Base-by-base conservation (phyloP, 305 asterid genomes). In the Plantago coronopus region DNA sequence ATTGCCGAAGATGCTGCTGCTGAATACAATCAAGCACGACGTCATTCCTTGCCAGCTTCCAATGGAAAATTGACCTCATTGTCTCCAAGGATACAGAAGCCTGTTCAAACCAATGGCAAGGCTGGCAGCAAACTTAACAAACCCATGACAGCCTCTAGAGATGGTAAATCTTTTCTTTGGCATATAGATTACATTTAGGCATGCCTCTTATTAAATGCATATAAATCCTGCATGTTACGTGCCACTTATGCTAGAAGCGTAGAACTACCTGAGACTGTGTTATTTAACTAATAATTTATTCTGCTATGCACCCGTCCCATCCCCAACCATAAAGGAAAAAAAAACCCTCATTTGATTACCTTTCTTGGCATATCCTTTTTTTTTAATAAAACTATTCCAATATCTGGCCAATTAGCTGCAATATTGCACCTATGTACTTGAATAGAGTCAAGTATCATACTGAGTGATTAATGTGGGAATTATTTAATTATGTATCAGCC, bases 11-110 rank as follows among this genome's bases (percentile, higher is more conserved):
- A 84, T 17, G 87, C 56, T 17, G 62, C 56, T 16, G 62, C 72
- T 54, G 94, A 84, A 63, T 72, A 78, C 74, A 81, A 81, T 40
- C 69, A 70, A 56, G 70, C 72, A 15, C 81, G 96, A 3, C 87
- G 98, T 42, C 95, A 88, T 77, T 91, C 98, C 73, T 80, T 88
- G 15, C 95, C 98, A 3, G 79, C 89, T 56, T 67, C 82, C 0
- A 84, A 81, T 42, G 86, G 96, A 3, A 93, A 89, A 68, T 49
- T 77, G 78, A 81, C 54, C 78, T 76, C 97, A 5, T 20, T 72
- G 65, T 89, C 97, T 12, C 97, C 97, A 43, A 76, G 87, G 81
- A 23, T 83, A 58, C 95, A 85, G 74, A 83, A 73, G 74, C 93
- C 84, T 13, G 76, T 74, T 54, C 97, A 77, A 68, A 88, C 84